Evolutionary conservation across 2,329 filamentous ascomycete genomes (phyloP), one percentile per base, ranked within the genome.

Genomic region (Aspergillus jensenii): DNA sequence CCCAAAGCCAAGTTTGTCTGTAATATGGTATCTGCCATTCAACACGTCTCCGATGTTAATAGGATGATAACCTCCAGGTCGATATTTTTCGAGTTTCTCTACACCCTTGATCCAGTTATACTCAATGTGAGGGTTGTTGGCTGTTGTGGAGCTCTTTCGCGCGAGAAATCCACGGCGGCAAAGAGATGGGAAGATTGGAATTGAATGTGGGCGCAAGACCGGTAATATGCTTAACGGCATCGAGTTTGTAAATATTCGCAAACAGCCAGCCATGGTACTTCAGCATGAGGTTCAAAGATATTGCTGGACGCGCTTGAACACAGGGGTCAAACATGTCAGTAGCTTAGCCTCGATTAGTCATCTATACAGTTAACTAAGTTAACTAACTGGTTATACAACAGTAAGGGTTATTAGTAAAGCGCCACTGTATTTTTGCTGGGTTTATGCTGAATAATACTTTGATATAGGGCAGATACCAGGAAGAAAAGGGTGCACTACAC

Each of bases 1-100:
- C 7, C 78, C 76, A 64, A 69, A 77, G 0, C 76, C 76, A 6
- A 80, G 66, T 60, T 80, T 79, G 17, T 76, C 74, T 1, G 74
- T 67, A 43, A 80, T 68, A 6, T 63, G 68, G 54, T 79, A 79
- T 40, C 73, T 57, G 19, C 63, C 59, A 35, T 71, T 59, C 1
- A 74, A 61, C 5, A 69, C 35, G 12, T 74, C 68, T 2, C 69
- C 68, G 23, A 76, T 64, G 64, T 68, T 68, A 3, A 75, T 56
- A 1, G 73, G 72, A 62, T 75, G 71, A 60, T 73, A 75, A 0
- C 68, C 71, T 0, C 72, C 69, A 4, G 67, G 68, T n/a, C 54
- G 17, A 41, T 75, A 74, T 15, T 62, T 51, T 63, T 71, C 68
- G 23, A 74, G 69, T 27, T 43, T 35, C 47, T 74, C 71, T 3